Base-by-base conservation (phyloP, 495 filamentous ascomycete species). In the Amphirosellinia nigrospora region DNA sequence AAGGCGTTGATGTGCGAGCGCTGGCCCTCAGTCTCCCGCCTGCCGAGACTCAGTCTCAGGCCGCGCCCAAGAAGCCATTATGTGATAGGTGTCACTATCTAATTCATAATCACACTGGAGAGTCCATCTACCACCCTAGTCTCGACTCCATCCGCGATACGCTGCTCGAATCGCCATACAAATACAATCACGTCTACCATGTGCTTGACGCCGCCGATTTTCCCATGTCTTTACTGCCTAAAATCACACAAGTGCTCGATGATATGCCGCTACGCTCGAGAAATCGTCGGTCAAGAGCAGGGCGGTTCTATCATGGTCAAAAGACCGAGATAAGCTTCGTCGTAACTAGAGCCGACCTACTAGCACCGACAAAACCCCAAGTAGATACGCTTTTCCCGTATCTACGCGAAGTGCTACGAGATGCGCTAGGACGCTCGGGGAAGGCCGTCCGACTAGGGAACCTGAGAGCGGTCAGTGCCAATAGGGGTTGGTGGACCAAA, bases 191-290 rank as follows among this genome's bases (percentile, higher is more conserved):
- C 73, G 87, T 99, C 65, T 99, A 98, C 78, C 94, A 98, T 78
- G 85, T 99, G n/a, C 75, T 98, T n/a, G 96, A 99, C 75, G 96
- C 96, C 5, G 96, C 94, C 19, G 96, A 99, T 77, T 97, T 99
- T 71, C 96, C 96, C 26, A 90, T 99, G 85, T 97, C 95, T 2
- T 78, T 99, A 11, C 79, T 97, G 8, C 90, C 92, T 2, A 85
- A 87, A 50, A 78, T 89, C 11, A 77, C 80, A 5, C 71, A 79
- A 0, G 68, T 86, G 2, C 84, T 98, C 1, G 82, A 87, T 2
- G 72, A 91, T 1, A 83, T 88, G 61, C 88, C 89, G 11, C 85
- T 93, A 68, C 87, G 94, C 66, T 90, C 92, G 0, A 85, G 84
- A 41, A 98, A 98, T 73, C 88, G 94, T 45, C 84, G 94, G 45